Conservation (phyloP, 1,284 basidiomycete species). For the Mycena citricolor region DNA sequence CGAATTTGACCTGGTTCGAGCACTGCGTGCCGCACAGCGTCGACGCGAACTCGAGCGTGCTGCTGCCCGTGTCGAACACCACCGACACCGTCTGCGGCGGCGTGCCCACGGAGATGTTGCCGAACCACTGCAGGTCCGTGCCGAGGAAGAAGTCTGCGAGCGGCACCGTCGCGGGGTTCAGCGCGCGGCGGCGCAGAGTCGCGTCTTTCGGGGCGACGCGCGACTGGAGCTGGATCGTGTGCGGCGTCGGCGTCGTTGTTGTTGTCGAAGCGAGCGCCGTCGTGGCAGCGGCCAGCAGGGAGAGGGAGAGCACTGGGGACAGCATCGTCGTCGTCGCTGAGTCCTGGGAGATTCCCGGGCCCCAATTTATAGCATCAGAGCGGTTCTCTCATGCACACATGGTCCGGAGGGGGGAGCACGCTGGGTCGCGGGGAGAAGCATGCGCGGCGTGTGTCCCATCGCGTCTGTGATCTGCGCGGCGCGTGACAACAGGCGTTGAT, state of each 20-base stretch:
- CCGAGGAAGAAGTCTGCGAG: conserved; percentile 53
- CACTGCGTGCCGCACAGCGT: conserved; percentile 47
- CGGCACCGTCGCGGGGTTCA: conserved; percentile 41
- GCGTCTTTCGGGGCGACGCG: conserved; percentile 32
- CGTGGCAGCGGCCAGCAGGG: no score
- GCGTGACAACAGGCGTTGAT: no score
- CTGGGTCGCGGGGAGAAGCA: no score
- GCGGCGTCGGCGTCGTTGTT: conserved; percentile 31
- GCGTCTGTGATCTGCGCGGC: no score
- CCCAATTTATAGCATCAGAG: no score
- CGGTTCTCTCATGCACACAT: no score
- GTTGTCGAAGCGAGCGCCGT: no score
- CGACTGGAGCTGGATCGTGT: conserved; percentile 41
- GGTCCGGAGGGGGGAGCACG: no score
- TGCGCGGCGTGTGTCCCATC: no score
- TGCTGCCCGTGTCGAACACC: conserved; percentile 56
- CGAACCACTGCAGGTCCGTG: conserved; percentile 59
- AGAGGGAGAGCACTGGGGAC: no score
- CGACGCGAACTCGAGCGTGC: conserved; percentile 49
- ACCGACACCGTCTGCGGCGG: conserved; percentile 33
- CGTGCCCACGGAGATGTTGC: conserved; percentile 38
- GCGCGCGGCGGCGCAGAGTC: conserved; percentile 37
- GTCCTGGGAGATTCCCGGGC: no score
- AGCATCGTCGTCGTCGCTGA: no score
- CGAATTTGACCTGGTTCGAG: conserved; percentile 45